These are phyloP conservation scores for Ajuga chamaepitys DNA, from an alignment of 257 asterid genomes.

Conservation along the genomic window DNA sequence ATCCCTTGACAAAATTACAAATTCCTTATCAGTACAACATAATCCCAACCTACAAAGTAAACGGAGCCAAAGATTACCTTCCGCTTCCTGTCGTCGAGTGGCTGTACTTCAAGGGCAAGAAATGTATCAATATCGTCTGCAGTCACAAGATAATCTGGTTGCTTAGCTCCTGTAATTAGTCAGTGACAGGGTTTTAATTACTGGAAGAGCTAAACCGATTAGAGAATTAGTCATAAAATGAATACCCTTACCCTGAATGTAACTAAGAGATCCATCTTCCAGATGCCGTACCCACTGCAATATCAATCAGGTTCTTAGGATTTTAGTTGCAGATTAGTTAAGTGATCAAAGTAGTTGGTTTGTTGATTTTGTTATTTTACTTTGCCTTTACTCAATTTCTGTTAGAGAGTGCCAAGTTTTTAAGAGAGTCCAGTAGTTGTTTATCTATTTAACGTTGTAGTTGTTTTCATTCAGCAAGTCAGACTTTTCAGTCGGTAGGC, in stretches of 20 bases:
- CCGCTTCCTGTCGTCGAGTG: slow-evolving; percentile 90
- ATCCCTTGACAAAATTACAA: background rate
- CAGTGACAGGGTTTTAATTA: slow-evolving; percentile 7
- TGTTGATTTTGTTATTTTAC: too few species aligned
- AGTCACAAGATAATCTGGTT: slow-evolving; percentile 87
- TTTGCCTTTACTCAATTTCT: too few species aligned
- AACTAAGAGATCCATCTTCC: slow-evolving; percentile 93
- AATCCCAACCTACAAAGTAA: background rate
- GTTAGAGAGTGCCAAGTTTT: too few species aligned
- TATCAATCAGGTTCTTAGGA: too few species aligned
- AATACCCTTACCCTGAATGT: slow-evolving; percentile 86
- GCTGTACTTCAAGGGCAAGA: slow-evolving; percentile 98
- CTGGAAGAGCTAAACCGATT: background rate
- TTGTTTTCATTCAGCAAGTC: too few species aligned
- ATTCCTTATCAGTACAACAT: background rate
- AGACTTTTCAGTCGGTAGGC: too few species aligned
- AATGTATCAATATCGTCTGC: slow-evolving; percentile 88
- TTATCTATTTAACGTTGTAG: too few species aligned
- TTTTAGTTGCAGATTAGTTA: too few species aligned
- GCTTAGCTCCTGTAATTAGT: slow-evolving; percentile 76
- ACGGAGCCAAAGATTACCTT: slow-evolving; percentile 64
- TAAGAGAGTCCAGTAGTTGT: too few species aligned
- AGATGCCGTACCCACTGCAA: slow-evolving; percentile 94
- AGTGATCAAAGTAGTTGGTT: too few species aligned
- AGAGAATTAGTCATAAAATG: slow-evolving; percentile 12